These are phyloP conservation scores for Spinellus fusiger DNA, from an alignment of 192 early-diverging fungal genomes.

Conservation along the genomic window DNA sequence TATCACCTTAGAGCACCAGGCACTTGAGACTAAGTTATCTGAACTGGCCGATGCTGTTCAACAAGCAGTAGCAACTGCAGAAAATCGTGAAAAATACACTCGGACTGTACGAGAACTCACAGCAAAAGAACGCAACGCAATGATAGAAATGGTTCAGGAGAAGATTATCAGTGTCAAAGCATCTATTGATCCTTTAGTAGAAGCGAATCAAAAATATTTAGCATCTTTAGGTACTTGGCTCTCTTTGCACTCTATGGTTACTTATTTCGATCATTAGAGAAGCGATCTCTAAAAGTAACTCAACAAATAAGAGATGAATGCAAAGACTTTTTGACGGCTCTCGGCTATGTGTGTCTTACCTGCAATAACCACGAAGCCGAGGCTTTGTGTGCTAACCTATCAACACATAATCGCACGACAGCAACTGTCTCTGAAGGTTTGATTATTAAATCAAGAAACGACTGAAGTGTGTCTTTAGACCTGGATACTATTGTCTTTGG, in stretches of 20 bases:
- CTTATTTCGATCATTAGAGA: slow-evolving; percentile 25
- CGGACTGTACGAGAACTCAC: slow-evolving; percentile 17
- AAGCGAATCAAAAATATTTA: slow-evolving; percentile 8
- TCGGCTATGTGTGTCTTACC: slow-evolving; percentile 47
- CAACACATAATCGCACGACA: slow-evolving; percentile 38
- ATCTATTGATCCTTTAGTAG: slow-evolving; percentile 3
- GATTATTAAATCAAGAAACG: slow-evolving; percentile 26
- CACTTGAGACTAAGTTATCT: background rate
- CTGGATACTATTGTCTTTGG: slow-evolving; percentile 52
- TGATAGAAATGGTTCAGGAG: slow-evolving; percentile 9
- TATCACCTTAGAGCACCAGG: too few relatives aligned
- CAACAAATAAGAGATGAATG: slow-evolving; percentile 39
- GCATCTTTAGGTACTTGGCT: slow-evolving; percentile 8
- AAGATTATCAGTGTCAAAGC: slow-evolving; percentile 1
- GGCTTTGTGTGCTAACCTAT: slow-evolving; percentile 57
- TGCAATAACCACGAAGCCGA: slow-evolving; percentile 54
- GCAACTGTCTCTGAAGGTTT: slow-evolving; percentile 57
- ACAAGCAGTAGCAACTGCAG: background rate
- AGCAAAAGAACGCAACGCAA: slow-evolving; percentile 11
- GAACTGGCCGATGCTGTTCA: slow-evolving; percentile 8
- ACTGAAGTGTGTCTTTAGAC: slow-evolving; percentile 33
- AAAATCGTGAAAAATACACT: slow-evolving; percentile 24
- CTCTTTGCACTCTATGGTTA: background rate
- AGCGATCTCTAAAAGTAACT: slow-evolving; percentile 49
- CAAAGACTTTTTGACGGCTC: slow-evolving; percentile 34